Evolutionary conservation across 2,329 filamentous ascomycete species (phyloP).

Genomic region (Pseudocercospora pini-densiflorae): DNA sequence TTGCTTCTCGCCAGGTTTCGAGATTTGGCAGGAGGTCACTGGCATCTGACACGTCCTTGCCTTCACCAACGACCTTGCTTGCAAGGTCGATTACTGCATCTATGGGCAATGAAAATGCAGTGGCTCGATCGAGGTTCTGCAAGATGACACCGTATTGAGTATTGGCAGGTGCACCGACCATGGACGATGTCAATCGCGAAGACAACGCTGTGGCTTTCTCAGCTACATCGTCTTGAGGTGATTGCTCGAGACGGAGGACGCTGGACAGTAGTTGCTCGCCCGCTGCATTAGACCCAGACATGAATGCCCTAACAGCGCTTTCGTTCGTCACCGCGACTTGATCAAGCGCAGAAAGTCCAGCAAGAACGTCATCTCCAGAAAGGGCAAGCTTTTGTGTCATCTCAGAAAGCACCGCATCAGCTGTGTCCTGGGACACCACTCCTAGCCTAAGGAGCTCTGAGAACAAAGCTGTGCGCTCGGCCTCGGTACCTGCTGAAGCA

Average conservation of each 20-base stretch:
- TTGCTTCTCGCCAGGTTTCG: conserved; percentile 66
- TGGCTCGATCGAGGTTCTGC: conserved; percentile 54
- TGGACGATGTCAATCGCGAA: conserved; percentile 28
- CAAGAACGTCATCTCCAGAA: conserved; percentile 26
- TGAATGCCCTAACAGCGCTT: conserved; percentile 50
- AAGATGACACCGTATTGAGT: conserved; percentile 56
- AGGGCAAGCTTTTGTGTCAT: conserved; percentile 47
- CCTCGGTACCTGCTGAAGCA: neutral
- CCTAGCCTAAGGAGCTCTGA: conserved; percentile 29
- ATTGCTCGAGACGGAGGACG: conserved; percentile 59
- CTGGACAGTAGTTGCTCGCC: conserved; percentile 58
- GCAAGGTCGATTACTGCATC: conserved; percentile 61
- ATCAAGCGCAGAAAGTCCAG: conserved; percentile 40
- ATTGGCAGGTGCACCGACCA: conserved; percentile 23
- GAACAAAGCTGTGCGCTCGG: conserved; percentile 16
- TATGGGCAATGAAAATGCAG: conserved; percentile 51
- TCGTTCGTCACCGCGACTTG: conserved; percentile 42
- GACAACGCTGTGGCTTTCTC: conserved; percentile 46
- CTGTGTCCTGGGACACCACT: conserved; percentile 42
- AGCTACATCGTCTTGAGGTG: conserved; percentile 56
- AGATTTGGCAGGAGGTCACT: conserved; percentile 36
- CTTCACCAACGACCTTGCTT: conserved; percentile 50
- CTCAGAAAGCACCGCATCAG: conserved; percentile 43
- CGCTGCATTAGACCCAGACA: conserved; percentile 47
- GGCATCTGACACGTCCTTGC: conserved; percentile 22